Evolutionary conservation across 2,329 filamentous ascomycete species (phyloP), one percentile per base, ranked within the genome.

Genomic region (Dothiorella sarmentorum): DNA sequence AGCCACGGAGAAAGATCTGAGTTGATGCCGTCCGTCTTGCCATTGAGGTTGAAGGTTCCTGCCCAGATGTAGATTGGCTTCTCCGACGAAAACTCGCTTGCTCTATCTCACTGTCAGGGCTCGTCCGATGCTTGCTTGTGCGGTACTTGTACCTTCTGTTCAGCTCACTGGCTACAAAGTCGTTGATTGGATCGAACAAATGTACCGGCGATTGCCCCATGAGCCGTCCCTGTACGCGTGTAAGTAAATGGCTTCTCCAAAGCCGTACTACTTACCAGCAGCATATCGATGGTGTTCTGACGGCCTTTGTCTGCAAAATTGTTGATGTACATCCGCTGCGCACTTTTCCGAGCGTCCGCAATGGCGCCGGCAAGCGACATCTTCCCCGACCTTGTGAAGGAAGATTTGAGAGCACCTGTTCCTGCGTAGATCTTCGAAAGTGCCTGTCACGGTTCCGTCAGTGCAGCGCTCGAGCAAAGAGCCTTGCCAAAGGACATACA

Each of bases 351-450:
- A 43, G 91, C 89, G 76, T 99, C 94, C n/a, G 94, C 92, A 65
- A 99, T 84, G 10, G 92, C 90, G 26, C 94, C 94, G 1, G 92
- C 90, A 22, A 97, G 74, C 10, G 92, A 96, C 90, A 96, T 97
- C 74, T 97, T 97, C 31, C 94, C 94, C 68, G 89, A 86, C 59
- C 94, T 83, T 1, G 94, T 99, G 66, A 96, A 97, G 0, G 92
- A 97, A 2, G 91, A 92, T 72, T 97, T 99, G 43, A 99, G 78
- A 15, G 94, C 94, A 4, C 94, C 94, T 3, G 94, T 99, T 22
- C 94, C 94, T 7, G 94, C 94, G 70, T 99, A 99, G 24, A 97
- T 97, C 68, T 91, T 90, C 11, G 92, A 97, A 47, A 99, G 75
- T 5, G 89, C 49, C 49, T 53, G n/a, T 9, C 9, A 38, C 11